Conservation (phyloP, 768 basidiomycete genomes). For the Lactifluus hygrophoroides region DNA sequence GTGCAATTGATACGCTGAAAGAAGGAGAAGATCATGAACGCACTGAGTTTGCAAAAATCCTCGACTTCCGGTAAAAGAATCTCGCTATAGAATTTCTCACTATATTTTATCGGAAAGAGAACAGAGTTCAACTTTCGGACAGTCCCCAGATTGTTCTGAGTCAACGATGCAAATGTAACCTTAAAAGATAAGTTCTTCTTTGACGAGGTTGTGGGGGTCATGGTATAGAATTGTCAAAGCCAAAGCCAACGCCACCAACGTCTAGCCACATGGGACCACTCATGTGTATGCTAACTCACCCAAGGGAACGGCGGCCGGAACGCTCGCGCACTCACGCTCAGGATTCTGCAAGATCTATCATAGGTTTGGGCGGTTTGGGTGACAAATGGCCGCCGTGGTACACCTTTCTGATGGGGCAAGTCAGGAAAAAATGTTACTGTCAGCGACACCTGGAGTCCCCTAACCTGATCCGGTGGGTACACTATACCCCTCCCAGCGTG, state of each 20-base stretch:
- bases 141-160: conserved; percentile 71
- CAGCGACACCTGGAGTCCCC: background rate
- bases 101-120: conserved; percentile 84
- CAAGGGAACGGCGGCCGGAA: background rate
- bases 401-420: conserved; percentile 12
- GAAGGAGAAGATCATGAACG: conserved; percentile 27
- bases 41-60: conserved; percentile 82
- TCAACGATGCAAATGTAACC: conserved; percentile 65
- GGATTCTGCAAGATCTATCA: background rate
- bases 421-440: conserved; percentile 5
- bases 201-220: conserved; percentile 27
- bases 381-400: conserved; percentile 15
- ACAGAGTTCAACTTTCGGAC: conserved; percentile 64
- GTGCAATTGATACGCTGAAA: background rate
- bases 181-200: conserved; percentile 31
- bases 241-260: conserved; percentile 14
- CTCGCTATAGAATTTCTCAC: conserved; percentile 80
- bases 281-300: too few relatives aligned
- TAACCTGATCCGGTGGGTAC: background rate
- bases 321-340: background rate
- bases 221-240: conserved; percentile 19
- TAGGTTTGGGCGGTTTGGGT: conserved; percentile 21
- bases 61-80: conserved; percentile 71
- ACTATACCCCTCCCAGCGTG: conserved; percentile 11
- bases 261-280: background rate